A percentile compares a stretch with the other conserved stretches of the same genome.
These are phyloP conservation scores for Panaeolus papilionaceus DNA, from an alignment of 768 basidiomycete genomes.

Conservation along the genomic window DNA sequence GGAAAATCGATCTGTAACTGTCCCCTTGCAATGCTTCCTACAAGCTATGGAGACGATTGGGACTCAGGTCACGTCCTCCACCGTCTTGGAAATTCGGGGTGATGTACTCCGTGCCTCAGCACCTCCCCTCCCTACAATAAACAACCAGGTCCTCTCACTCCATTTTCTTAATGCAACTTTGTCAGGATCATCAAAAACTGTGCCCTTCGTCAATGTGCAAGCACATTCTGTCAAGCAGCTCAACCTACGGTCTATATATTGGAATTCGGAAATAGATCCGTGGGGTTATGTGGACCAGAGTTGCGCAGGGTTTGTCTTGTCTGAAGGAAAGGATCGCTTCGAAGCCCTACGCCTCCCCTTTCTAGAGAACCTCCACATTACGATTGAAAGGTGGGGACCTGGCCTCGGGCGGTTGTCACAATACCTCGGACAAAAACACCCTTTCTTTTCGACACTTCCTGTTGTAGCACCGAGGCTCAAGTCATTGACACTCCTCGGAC, in stretches of 20 bases:
- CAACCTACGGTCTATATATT: not conserved
- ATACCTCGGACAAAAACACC: not conserved
- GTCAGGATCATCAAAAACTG: not conserved
- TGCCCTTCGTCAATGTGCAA: not conserved
- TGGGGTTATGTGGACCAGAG: not conserved
- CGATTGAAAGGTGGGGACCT: not conserved
- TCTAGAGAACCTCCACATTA: not conserved
- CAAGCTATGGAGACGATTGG: not conserved
- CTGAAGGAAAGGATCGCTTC: not conserved
- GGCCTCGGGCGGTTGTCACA: not conserved
- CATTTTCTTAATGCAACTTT: not conserved
- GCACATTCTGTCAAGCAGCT: not conserved
- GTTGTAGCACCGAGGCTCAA: not conserved
- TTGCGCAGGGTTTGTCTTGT: not conserved
- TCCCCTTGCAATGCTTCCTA: not conserved
- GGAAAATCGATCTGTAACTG: not conserved
- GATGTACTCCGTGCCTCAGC: not conserved
- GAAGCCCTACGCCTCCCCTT: not conserved
- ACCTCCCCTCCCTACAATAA: not conserved
- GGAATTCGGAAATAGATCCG: not conserved
- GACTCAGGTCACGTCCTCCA: not conserved
- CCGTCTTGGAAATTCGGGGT: not conserved
- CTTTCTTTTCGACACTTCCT: not conserved
- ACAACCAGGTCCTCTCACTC: not conserved
- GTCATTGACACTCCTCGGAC: not conserved